These are phyloP conservation scores for Cyberlindnera americana DNA, from an alignment of 805 yeast species.

Conservation along the genomic window DNA sequence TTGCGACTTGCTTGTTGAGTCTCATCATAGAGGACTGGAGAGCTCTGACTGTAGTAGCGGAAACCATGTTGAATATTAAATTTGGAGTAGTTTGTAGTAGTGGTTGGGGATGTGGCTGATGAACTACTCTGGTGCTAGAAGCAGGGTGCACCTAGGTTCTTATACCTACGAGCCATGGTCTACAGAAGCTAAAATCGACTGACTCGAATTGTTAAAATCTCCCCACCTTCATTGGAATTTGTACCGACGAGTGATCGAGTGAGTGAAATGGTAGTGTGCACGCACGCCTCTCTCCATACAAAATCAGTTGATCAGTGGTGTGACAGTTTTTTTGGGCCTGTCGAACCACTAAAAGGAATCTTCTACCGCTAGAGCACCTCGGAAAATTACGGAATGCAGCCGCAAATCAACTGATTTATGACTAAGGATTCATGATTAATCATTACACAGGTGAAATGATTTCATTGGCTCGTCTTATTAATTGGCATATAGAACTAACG, in stretches of 20 bases:
- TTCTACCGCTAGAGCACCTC: too few species aligned
- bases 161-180: background rate
- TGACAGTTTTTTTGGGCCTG: too few species aligned
- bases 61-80: constrained; percentile 22
- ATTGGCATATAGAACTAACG: too few species aligned
- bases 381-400: too few species aligned
- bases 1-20: constrained; percentile 21
- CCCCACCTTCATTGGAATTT: background rate
- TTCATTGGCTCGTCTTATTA: too few species aligned
- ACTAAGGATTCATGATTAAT: too few species aligned
- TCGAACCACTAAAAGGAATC: background rate
- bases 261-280: too few species aligned
- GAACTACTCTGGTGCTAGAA: background rate
- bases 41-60: constrained; percentile 21
- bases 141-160: background rate
- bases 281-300: too few species aligned
- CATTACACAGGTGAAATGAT: too few species aligned
- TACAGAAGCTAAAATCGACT: background rate
- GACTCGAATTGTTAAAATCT: background rate
- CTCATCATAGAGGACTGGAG: constrained; percentile 23
- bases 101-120: background rate
- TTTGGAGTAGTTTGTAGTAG: too few species aligned
- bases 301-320: constrained; percentile 5
- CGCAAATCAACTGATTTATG: too few species aligned
- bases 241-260: too few species aligned